Conservation (phyloP, 2,329 filamentous ascomycete genomes). For the Cladophialophora psammophila region DNA sequence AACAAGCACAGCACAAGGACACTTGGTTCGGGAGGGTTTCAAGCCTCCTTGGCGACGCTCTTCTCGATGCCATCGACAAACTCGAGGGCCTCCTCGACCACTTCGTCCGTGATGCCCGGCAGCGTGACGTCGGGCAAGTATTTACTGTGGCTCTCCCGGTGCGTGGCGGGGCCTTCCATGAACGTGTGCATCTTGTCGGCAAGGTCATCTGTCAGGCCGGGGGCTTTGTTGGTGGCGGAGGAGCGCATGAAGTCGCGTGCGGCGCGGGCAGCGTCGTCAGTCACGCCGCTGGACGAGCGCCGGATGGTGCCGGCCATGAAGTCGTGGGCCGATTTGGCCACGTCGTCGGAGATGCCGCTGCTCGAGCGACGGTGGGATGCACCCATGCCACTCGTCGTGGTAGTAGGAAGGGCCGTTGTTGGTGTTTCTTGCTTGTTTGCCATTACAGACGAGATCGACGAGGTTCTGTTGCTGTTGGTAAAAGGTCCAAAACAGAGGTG, state of each 20-base stretch:
- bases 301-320: conserved; percentile 35
- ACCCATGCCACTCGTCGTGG: conserved; percentile 14
- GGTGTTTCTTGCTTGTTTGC: conserved; percentile 20
- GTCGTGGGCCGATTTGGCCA: conserved; percentile 32
- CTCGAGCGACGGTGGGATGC: conserved; percentile 29
- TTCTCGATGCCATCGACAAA: conserved; percentile 31
- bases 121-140: conserved; percentile 34
- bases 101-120: conserved; percentile 33
- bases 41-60: neutral
- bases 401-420: conserved; percentile 20
- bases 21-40: neutral
- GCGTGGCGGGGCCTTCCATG: conserved; percentile 32
- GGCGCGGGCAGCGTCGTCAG: conserved; percentile 30
- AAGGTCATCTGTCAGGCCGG: conserved; percentile 33
- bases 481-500: neutral
- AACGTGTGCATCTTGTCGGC: conserved; percentile 32
- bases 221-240: conserved; percentile 1
- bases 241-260: conserved; percentile 29
- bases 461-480: neutral
- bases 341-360: conserved; percentile 35
- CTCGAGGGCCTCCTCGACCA: conserved; percentile 35
- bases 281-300: conserved; percentile 33
- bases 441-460: conserved; percentile 5
- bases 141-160: conserved; percentile 34
- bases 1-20: neutral